Evolutionary conservation across 1,284 basidiomycete species (phyloP).

Genomic region (Sporisorium graminicola): DNA sequence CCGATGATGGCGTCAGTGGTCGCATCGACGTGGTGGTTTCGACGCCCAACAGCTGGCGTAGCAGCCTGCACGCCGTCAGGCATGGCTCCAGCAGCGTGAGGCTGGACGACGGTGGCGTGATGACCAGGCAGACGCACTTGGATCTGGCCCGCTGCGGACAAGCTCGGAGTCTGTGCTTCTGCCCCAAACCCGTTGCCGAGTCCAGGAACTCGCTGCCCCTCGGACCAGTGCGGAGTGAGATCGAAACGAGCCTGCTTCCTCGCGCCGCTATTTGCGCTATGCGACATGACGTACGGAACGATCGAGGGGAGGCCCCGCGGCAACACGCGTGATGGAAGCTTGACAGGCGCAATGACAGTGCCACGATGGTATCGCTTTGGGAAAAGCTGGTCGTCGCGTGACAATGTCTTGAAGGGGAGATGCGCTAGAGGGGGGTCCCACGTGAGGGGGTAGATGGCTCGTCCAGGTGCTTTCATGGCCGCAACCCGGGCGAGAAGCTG

Average conservation of each 20-base stretch:
- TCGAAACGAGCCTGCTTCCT: slow-evolving; percentile 57
- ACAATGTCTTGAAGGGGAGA: slow-evolving; percentile 57
- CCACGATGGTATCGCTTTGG: slow-evolving; percentile 60
- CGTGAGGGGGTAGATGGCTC: slow-evolving; percentile 50
- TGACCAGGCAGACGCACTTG: slow-evolving; percentile 47
- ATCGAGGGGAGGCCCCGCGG: slow-evolving; percentile 33
- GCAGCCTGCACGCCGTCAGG: slow-evolving; percentile 20
- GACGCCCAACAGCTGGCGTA: slow-evolving; percentile 6
- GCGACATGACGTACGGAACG: slow-evolving; percentile 17
- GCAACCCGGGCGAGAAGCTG: slow-evolving; percentile 37
- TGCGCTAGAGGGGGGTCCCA: slow-evolving; percentile 59
- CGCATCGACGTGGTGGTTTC: slow-evolving; percentile 20
- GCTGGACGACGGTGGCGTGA: slow-evolving; percentile 38
- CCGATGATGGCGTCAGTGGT: slow-evolving; percentile 51
- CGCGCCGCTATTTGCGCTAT: slow-evolving; percentile 2
- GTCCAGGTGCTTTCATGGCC: slow-evolving; percentile 35
- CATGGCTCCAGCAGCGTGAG: slow-evolving; percentile 8
- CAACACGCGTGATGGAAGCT: slow-evolving; percentile 43
- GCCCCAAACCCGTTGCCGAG: slow-evolving; percentile 8
- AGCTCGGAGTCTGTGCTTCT: slow-evolving; percentile 8
- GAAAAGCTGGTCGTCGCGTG: slow-evolving; percentile 61
- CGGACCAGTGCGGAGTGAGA: slow-evolving; percentile 34
- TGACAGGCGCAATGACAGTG: slow-evolving; percentile 54
- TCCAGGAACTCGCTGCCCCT: slow-evolving; percentile 14
- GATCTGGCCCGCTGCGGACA: slow-evolving; percentile 28